Evolutionary conservation across 768 basidiomycete genomes (phyloP).

Genomic region (Phylloporus sp.): DNA sequence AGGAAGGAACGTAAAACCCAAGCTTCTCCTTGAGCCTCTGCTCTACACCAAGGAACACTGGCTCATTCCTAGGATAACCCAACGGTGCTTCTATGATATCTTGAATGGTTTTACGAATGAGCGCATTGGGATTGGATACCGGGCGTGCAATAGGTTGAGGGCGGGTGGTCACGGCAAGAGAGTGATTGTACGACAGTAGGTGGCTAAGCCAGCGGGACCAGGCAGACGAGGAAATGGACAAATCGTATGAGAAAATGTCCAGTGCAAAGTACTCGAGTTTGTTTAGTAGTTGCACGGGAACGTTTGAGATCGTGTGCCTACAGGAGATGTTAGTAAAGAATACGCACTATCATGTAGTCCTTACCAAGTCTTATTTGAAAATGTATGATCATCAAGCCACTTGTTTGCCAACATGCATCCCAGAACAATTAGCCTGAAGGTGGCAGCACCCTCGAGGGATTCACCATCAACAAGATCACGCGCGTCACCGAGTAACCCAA

Average conservation of each 20-base stretch:
- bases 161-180: conserved; percentile 53
- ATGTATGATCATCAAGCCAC: conserved; percentile 86
- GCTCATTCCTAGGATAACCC: conserved; percentile 38
- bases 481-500: conserved; percentile 54
- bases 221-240: conserved; percentile 58
- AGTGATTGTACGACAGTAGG: conserved; percentile 60
- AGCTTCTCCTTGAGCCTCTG: conserved; percentile 53
- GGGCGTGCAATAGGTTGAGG: conserved; percentile 80
- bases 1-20: conserved; percentile 40
- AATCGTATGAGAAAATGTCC: conserved; percentile 66
- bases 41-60: conserved; percentile 70
- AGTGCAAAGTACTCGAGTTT: conserved; percentile 66
- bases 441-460: conserved; percentile 52
- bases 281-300: conserved; percentile 69
- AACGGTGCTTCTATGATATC: conserved; percentile 57
- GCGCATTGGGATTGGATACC: conserved; percentile 63
- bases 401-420: conserved; percentile 87
- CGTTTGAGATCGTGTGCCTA: conserved; percentile 79
- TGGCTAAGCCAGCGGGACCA: conserved; percentile 75
- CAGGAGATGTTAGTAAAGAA: conserved; percentile 4
- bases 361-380: conserved; percentile 87
- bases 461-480: conserved; percentile 41
- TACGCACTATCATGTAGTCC: conserved; percentile 19
- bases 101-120: conserved; percentile 67
- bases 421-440: conserved; percentile 71